Base-by-base conservation (phyloP, 768 basidiomycete species). In the Lentinus tigrinus region DNA sequence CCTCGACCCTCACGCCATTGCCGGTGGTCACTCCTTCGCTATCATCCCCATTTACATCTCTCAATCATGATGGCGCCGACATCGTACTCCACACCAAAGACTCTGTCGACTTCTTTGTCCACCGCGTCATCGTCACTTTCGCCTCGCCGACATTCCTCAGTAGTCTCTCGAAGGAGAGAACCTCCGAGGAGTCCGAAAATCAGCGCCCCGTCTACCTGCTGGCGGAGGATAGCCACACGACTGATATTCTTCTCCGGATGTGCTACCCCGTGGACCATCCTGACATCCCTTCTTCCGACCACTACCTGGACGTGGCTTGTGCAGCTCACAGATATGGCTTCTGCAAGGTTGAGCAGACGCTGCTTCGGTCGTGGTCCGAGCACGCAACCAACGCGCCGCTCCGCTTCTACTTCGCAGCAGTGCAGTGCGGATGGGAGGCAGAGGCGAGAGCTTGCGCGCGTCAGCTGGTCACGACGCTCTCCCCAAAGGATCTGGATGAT, bases 81-180 rank as follows among this genome's bases (percentile, higher is more conserved):
- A 19, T 57, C 16, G 52, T 56, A n/a, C 49, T 61, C 4, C 56
- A 52, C 2, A 67, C 72, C 9, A 44, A 26, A 8, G 48, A 50
- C 27, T 10, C 9, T 10, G 10, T 28, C 24, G 13, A 27, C 24
- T 31, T 37, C 28, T 34, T 17, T 19, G 28, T 50, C 5, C 28
- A 31, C 36, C 24, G n/a, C 14, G 17, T 5, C 13, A 31, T 50
- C 48, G 5, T 50, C 26, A 50, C 36, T 5, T n/a, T 50, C 27
- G 48, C 48, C 3, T 50, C 48, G 4, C 28, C 28, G 24, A 27
- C n/a, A 10, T 37, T 27, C 26, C 17, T 46, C 72, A 81, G 85
- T 61, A 75, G 76, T 10, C 69, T 85, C 31, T 83, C 83, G 34
- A 70, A 73, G 34, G 75, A 82, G 4, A 24, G 19, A 19, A 13